Conservation (phyloP, 73 alveolate genomes). For the Blepharisma japonicum region DNA sequence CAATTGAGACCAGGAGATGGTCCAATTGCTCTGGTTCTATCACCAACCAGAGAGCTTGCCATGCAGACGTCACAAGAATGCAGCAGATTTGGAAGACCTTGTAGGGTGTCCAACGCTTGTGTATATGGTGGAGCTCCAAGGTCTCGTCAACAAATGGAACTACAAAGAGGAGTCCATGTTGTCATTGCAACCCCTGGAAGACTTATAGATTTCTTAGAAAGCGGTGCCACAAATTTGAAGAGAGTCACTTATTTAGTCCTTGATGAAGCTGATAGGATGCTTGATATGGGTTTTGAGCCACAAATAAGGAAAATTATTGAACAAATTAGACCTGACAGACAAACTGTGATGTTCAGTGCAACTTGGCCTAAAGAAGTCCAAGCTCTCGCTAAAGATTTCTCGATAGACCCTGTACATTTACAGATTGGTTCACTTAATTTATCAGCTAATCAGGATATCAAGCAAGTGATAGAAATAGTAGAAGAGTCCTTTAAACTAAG, state of each 20-base stretch:
- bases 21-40: slow-evolving; percentile 91
- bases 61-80: slow-evolving; percentile 60
- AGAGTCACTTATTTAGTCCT: slow-evolving; percentile 87
- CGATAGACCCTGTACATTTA: slow-evolving; percentile 63
- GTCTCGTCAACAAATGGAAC: slow-evolving; percentile 51
- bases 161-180: slow-evolving; percentile 85
- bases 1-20: slow-evolving; percentile 83
- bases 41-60: slow-evolving; percentile 96
- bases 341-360: slow-evolving; percentile 86
- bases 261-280: slow-evolving; percentile 96
- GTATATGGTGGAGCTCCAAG: slow-evolving; percentile 94
- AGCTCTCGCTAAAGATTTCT: slow-evolving; percentile 62
- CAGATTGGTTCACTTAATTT: slow-evolving; percentile 43
- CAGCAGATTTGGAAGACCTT: slow-evolving; percentile 52
- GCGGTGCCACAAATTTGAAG: slow-evolving; percentile 73
- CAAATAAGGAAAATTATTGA: slow-evolving; percentile 56
- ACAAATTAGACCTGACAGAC: slow-evolving; percentile 73
- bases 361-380: slow-evolving; percentile 89
- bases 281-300: slow-evolving; percentile 90
- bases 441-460: slow-evolving; percentile 50
- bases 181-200: slow-evolving; percentile 99
- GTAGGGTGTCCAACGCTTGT: slow-evolving; percentile 63
- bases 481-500: slow-evolving; percentile 90
- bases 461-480: slow-evolving; percentile 69
- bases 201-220: slow-evolving; percentile 87